Percentiles rank a stretch among this genome's conserved stretches.
phyloP scores from a whole-genome alignment of 116 monocot species.

The Dioscorea cayenensis region DNA sequence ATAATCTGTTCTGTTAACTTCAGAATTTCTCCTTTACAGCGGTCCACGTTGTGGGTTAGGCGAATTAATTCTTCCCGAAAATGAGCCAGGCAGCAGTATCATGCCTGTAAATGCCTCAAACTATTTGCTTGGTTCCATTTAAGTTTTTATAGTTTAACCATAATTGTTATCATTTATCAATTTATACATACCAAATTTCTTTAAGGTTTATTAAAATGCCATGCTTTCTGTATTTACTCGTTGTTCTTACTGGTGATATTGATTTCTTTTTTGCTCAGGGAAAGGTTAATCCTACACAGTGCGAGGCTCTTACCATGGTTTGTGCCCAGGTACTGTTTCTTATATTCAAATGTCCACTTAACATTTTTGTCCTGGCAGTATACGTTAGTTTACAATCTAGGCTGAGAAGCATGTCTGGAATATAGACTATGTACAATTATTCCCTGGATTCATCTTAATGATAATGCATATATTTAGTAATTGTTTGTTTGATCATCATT shows the following conservation, averaged over 20 bases:
- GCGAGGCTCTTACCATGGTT: constrained; percentile 99
- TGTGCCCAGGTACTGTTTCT: constrained; percentile 79
- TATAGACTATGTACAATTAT: too few relatives aligned
- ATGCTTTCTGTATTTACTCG: not conserved
- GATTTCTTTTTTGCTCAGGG: constrained; percentile 36
- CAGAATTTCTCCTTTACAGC: constrained; percentile 26
- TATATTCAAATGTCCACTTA: not conserved
- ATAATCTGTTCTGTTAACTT: not conserved
- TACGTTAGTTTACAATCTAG: too few relatives aligned
- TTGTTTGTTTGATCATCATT: too few relatives aligned
- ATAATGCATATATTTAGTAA: too few relatives aligned
- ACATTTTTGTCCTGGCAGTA: too few relatives aligned
- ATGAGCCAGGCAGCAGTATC: constrained; percentile 99
- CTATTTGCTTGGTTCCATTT: not conserved
- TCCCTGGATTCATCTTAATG: too few relatives aligned
- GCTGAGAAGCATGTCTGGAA: too few relatives aligned
- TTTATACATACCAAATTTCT: not conserved
- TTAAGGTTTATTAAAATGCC: not conserved
- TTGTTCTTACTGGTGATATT: not conserved
- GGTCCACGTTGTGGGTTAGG: constrained; percentile 98
- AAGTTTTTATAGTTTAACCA: not conserved
- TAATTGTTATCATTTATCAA: not conserved
- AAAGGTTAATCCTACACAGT: constrained; percentile 98
- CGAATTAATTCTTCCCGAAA: constrained; percentile 94
- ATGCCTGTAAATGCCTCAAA: constrained; percentile 73